Base-by-base conservation (phyloP, 495 filamentous ascomycete genomes). In the Penicillium bialowiezense region DNA sequence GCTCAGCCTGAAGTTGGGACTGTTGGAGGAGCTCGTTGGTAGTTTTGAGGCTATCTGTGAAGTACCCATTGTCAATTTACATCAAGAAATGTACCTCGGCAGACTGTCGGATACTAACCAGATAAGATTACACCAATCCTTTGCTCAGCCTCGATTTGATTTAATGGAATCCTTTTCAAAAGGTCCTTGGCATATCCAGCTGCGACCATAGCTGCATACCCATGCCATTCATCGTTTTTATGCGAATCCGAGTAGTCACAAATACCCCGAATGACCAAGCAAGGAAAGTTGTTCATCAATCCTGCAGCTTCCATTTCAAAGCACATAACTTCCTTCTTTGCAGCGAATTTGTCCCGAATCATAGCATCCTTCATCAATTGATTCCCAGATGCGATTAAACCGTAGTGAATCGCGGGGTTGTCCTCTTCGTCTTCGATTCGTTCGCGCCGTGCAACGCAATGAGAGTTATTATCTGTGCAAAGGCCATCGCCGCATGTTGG, bases 221-320 rank as follows among this genome's bases (percentile, higher is more conserved):
- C 33, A 39, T 70, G 64, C 64, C 64, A 71, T 2, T 44, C 14
- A 34, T 70, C 64, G 47, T 67, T 68, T 50, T 70, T 71, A 43
- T 70, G 68, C 1, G 56, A 58, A 44, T 71, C 68, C 17, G 65
- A 32, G 37, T 70, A 70, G 33, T 70, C 63, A 33, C 63, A 67
- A 15, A 70, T 68, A 1, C 70, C 70, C 0, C 63, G 59, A 18
- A 72, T 66, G 0, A 68, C 61, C 1, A 70, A 41, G 29, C 67
- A 72, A 1, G 66, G 67, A 41, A 72, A 66, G 19, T 71, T 0
- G 65, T 71, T n/a, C n/a, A n/a, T n/a, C n/a, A n/a, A n/a, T n/a
- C n/a, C n/a, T n/a, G n/a, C n/a, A n/a, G n/a, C n/a, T 50, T 73
- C 69, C 65, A 69, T 72, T 43, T 72, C 69, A 38, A 73, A 67